phyloP scores from a whole-genome alignment of 129 eudicot species.

The Cynara cardunculus region DNA sequence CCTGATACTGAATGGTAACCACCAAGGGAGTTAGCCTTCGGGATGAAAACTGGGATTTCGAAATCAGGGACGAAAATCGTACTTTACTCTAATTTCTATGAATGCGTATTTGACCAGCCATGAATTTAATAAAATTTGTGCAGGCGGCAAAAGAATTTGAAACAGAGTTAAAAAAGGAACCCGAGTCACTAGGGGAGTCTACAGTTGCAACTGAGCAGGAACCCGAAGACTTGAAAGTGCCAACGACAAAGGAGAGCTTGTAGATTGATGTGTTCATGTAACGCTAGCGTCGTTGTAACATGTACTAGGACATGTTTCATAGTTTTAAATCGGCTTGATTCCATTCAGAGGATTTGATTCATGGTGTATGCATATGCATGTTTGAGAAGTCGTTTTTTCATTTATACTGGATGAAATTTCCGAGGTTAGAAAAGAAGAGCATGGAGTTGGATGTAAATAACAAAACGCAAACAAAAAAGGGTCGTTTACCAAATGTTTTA shows the following conservation, averaged over 20 bases:
- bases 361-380: conserved; percentile 11
- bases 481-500: no score
- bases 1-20: no score
- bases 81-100: neutral
- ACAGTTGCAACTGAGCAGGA: conserved; percentile 35
- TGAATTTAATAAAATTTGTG: conserved; percentile 1
- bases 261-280: conserved; percentile 1
- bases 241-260: conserved; percentile 44
- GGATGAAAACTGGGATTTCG: neutral
- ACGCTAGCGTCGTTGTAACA: conserved; percentile 14
- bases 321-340: neutral
- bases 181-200: conserved; percentile 39
- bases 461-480: neutral
- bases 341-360: neutral
- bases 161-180: conserved; percentile 67
- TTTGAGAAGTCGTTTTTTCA: conserved; percentile 18
- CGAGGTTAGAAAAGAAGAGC: neutral
- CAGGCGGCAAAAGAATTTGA: conserved; percentile 91
- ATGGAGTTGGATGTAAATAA: neutral
- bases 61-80: neutral
- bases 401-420: neutral
- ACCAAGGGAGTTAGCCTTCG: no score
- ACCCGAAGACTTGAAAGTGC: conserved; percentile 37
- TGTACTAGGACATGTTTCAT: conserved; percentile 12
- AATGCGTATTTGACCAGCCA: neutral